phyloP scores from a whole-genome alignment of 2,329 filamentous ascomycete species.

The Tolypocladium sp. region DNA sequence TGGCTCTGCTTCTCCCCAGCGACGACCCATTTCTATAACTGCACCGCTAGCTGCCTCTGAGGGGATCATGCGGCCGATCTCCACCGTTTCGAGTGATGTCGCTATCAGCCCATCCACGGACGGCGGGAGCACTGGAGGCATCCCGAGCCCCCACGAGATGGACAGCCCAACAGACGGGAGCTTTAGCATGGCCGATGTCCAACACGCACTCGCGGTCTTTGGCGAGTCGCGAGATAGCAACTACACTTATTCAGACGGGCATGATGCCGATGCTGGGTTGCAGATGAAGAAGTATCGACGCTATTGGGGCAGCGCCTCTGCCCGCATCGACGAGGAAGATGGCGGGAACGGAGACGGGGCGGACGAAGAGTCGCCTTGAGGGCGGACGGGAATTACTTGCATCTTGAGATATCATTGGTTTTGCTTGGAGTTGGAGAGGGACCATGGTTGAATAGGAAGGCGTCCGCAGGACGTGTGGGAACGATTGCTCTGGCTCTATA shows the following conservation, averaged over 20 bases:
- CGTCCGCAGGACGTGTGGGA: background rate
- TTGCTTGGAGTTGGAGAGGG: background rate
- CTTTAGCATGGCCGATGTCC: slow-evolving; percentile 12
- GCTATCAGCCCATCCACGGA: slow-evolving; percentile 26
- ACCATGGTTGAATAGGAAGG: background rate
- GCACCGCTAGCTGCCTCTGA: background rate
- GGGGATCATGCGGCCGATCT: slow-evolving; percentile 2
- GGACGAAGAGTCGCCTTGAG: background rate
- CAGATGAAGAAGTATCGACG: slow-evolving; percentile 25
- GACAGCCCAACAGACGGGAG: slow-evolving; percentile 21
- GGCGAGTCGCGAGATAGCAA: slow-evolving; percentile 17
- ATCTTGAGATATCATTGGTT: background rate
- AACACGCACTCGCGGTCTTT: slow-evolving; percentile 6
- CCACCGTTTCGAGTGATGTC: slow-evolving; percentile 21
- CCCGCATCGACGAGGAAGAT: slow-evolving; percentile 28
- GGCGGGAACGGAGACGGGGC: slow-evolving; percentile 13
- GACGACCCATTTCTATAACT: background rate
- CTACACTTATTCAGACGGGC: slow-evolving; percentile 19
- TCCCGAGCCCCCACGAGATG: slow-evolving; percentile 27
- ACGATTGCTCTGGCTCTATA: slow-evolving; percentile 2
- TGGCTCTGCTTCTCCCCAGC: slow-evolving; percentile 1
- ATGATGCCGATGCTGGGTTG: slow-evolving; percentile 22
- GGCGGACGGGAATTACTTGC: background rate
- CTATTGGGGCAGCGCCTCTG: slow-evolving; percentile 22
- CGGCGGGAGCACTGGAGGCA: slow-evolving; percentile 19